Evolutionary conservation across 805 yeast genomes (phyloP), one percentile per base, ranked within the genome.

Genomic region (Brettanomyces naardenensis): DNA sequence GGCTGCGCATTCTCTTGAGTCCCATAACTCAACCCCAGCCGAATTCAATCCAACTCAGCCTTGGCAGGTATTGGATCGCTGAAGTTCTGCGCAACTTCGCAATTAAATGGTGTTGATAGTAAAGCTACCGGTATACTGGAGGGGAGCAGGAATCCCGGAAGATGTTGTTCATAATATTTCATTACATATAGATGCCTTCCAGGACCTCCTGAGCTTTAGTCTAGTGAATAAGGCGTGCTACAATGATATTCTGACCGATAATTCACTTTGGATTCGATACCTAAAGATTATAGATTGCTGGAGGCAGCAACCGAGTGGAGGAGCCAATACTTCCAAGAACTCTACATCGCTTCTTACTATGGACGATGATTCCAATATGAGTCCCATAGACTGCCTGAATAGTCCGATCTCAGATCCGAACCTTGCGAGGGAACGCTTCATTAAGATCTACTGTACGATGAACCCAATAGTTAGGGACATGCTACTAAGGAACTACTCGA

Each of bases 401-500:
- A 33, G 33, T 10, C 49, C 47, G 22, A 45, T 50, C 6, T 35
- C 44, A 17, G 58, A 58, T 34, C 45, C 52, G 6, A 40, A 45
- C 30, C 25, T 52, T 6, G 56, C 63, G 4, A 46, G 54, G 31
- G 23, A 13, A 4, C 33, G 45, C 14, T 60, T 62, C 37, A 51
- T 49, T 4, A 36, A 39, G 18, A 48, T 61, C 1, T 58, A 56
- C 37, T 40, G 48, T 6, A 44, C 44, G n/a, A 31, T 61, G 38
- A 43, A 47, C 4, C 65, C 65, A 2, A 45, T 59, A 3, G 39
- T 59, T 6, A 44, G 45, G 21, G 59, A 58, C 36, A 31, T 62
- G 36, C 43, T 61, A 15, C 42, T 61, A n/a, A 52, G 51, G 23
- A 57, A 60, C 39, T 58, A 59, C 37, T 41, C 56, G 6, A 58